Evolutionary conservation across 164 flowering plant genomes (phyloP).

Genomic region (Magnolia sinica): DNA sequence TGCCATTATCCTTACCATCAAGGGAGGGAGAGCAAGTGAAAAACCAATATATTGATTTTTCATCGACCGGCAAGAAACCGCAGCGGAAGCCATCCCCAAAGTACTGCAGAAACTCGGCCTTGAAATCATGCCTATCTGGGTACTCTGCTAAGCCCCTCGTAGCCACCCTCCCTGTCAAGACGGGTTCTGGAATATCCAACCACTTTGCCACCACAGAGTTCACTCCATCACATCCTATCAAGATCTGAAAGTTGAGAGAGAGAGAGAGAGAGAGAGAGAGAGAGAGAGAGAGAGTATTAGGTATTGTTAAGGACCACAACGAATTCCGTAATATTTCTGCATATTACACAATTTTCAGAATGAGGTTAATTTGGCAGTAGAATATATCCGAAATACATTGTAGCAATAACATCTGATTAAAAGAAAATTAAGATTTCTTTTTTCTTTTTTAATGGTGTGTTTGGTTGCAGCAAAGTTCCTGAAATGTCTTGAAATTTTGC

Average conservation of each 20-base stretch:
- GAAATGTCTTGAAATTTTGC: too few relatives aligned
- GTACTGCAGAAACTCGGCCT: constrained; percentile 30
- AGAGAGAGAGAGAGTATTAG: too few relatives aligned
- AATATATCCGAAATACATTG: too few relatives aligned
- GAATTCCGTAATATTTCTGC: too few relatives aligned
- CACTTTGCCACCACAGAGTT: constrained; percentile 44
- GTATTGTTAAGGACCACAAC: too few relatives aligned
- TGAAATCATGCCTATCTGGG: constrained; percentile 33
- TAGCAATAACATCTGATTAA: too few relatives aligned
- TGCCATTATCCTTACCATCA: constrained; percentile 18
- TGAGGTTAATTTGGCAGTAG: too few relatives aligned
- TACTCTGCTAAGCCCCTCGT: constrained; percentile 35
- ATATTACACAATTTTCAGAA: too few relatives aligned
- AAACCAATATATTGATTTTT: constrained; percentile 48
- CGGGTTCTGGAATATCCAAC: constrained; percentile 39
- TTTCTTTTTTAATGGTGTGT: too few relatives aligned
- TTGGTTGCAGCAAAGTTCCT: too few relatives aligned
- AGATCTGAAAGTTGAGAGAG: constrained; percentile 23
- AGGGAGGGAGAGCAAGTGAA: constrained; percentile 30
- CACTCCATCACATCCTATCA: constrained; percentile 60
- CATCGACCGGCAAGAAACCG: constrained; percentile 48
- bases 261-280: too few relatives aligned
- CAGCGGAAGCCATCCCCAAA: constrained; percentile 42
- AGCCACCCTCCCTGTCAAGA: constrained; percentile 31
- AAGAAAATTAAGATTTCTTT: too few relatives aligned